Conservation (phyloP, 148 eudicot species). For the Amaranthus hypochondriacus region DNA sequence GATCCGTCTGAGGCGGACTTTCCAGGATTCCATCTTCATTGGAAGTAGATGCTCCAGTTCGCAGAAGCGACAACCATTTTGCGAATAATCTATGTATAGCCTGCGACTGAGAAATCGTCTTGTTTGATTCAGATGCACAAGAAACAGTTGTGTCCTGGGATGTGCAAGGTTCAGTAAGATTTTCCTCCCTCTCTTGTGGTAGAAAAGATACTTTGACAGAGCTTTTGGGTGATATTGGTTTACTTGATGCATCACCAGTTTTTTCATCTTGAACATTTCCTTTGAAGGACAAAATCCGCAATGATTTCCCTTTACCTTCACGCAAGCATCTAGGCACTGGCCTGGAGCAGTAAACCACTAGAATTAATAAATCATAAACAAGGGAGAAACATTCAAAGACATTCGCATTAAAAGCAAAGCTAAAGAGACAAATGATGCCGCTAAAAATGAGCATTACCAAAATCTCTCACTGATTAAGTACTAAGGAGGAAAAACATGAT, state of each 20-base stretch:
- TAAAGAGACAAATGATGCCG: not conserved
- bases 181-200: constrained; percentile 48
- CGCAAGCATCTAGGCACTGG: constrained; percentile 34
- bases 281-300: constrained; percentile 65
- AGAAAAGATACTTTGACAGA: constrained; percentile 45
- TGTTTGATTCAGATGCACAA: constrained; percentile 34
- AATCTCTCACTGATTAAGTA: not conserved
- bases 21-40: constrained; percentile 33
- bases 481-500: not conserved
- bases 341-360: constrained; percentile 36
- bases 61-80: constrained; percentile 66
- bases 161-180: constrained; percentile 33
- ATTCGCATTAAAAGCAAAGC: not conserved
- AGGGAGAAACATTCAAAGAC: not conserved
- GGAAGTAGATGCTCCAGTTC: constrained; percentile 38
- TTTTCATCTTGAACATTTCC: constrained; percentile 51
- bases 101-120: constrained; percentile 36
- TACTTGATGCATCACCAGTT: constrained; percentile 38
- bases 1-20: constrained; percentile 31
- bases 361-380: not conserved
- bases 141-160: constrained; percentile 43
- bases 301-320: constrained; percentile 41
- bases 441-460: not conserved
- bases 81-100: constrained; percentile 56
- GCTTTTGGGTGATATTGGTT: constrained; percentile 42